Percentiles rank a stretch among this genome's conserved stretches.
These are phyloP conservation scores for Chaetomiaceae sp. DNA, from an alignment of 2,329 filamentous ascomycete genomes.

Conservation along the genomic window DNA sequence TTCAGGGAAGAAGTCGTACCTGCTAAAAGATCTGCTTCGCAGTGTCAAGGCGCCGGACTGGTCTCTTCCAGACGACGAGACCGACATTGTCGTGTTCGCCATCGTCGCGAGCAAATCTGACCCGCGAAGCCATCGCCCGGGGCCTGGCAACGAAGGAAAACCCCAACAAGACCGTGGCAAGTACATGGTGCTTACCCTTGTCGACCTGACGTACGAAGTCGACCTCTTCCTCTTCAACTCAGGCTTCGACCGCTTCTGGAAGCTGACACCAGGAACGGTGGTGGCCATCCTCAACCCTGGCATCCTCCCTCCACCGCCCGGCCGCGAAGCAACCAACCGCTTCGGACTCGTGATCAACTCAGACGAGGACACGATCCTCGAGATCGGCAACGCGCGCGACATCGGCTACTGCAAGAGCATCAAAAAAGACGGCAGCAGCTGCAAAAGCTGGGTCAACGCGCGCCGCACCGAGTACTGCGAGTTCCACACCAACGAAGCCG, in stretches of 20 bases:
- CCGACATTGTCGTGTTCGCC: slow-evolving; percentile 84
- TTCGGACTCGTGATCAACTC: slow-evolving; percentile 85
- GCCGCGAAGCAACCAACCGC: slow-evolving; percentile 69
- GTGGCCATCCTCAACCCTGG: slow-evolving; percentile 87
- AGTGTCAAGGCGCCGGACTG: slow-evolving; percentile 80
- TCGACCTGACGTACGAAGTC: slow-evolving; percentile 84
- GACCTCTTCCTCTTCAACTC: slow-evolving; percentile 90
- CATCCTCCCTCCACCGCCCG: slow-evolving; percentile 80
- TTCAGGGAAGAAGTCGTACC: slow-evolving; percentile 69
- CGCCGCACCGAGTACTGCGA: slow-evolving; percentile 89
- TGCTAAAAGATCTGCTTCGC: slow-evolving; percentile 74
- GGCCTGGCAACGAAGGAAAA: slow-evolving; percentile 40
- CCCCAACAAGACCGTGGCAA: slow-evolving; percentile 63
- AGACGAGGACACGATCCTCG: slow-evolving; percentile 82
- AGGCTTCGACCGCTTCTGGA: slow-evolving; percentile 91
- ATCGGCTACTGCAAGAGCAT: slow-evolving; percentile 82
- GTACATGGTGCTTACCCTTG: slow-evolving; percentile 88
- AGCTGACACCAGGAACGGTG: slow-evolving; percentile 84
- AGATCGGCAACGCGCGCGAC: slow-evolving; percentile 80
- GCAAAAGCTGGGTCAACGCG: slow-evolving; percentile 80
- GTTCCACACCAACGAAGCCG: slow-evolving; percentile 79
- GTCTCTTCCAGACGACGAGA: slow-evolving; percentile 73
- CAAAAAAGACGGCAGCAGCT: slow-evolving; percentile 78
- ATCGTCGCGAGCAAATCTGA: slow-evolving; percentile 86
- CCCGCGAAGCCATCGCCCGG: slow-evolving; percentile 58